A percentile compares a stretch with the other conserved stretches of the same genome.
phyloP scores from a whole-genome alignment of 345 rosid species.

The Lepidium africanum region DNA sequence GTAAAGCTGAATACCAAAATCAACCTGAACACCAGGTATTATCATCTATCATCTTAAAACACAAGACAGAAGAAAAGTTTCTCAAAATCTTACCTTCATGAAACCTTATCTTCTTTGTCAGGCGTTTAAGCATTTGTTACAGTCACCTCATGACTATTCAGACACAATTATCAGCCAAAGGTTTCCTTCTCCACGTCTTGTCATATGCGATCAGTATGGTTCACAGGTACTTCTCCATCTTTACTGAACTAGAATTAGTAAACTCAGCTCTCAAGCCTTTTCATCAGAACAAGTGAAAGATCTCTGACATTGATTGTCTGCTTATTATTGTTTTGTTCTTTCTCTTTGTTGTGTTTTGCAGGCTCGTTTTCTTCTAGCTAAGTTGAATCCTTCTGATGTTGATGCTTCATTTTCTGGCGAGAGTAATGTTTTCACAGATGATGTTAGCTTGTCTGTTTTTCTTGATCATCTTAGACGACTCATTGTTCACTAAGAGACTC shows the following conservation, averaged over 20 bases:
- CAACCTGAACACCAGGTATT: conserved; percentile 90
- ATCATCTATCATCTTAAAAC: background rate
- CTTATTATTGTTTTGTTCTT: background rate
- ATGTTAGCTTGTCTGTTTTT: conserved; percentile 90
- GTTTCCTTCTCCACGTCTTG: conserved; percentile 91
- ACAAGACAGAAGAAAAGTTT: background rate
- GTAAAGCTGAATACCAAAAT: conserved; percentile 84
- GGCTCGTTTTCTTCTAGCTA: conserved; percentile 97
- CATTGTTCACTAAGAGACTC: conserved; percentile 46
- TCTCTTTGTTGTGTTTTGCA: conserved; percentile 25
- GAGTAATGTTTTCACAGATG: conserved; percentile 76
- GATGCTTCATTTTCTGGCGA: conserved; percentile 42
- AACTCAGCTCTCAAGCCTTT: background rate
- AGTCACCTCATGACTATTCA: conserved; percentile 62
- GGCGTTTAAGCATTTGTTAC: conserved; percentile 78
- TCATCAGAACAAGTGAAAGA: background rate
- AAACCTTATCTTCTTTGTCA: conserved; percentile 18
- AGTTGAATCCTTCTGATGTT: conserved; percentile 74
- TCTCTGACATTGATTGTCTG: background rate
- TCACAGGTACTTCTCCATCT: conserved; percentile 98
- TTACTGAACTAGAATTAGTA: background rate
- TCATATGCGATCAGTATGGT: conserved; percentile 90
- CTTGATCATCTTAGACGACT: conserved; percentile 90
- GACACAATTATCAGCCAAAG: conserved; percentile 66
- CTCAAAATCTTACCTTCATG: background rate